Conservation (phyloP, 2,329 filamentous ascomycete genomes). For the Eutypella sp. region DNA sequence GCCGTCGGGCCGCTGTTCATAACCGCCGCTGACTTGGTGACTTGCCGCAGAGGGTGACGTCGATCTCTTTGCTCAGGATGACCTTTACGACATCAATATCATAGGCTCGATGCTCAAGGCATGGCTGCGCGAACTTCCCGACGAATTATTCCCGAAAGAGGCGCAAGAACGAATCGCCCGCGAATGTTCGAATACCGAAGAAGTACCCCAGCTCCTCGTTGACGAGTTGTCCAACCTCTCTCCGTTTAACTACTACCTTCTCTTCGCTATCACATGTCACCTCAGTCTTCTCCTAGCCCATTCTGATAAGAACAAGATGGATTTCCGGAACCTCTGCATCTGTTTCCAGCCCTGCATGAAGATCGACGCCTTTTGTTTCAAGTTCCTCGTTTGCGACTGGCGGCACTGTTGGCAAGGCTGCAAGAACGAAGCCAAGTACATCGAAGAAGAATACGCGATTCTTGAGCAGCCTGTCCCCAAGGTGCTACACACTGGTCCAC, state of each 20-base stretch:
- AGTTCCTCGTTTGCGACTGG: slow-evolving; percentile 93
- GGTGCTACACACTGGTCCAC: slow-evolving; percentile 32
- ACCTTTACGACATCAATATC: slow-evolving; percentile 94
- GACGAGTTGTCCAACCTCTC: slow-evolving; percentile 92
- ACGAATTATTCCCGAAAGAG: slow-evolving; percentile 84
- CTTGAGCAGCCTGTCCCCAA: slow-evolving; percentile 54
- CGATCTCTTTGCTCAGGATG: slow-evolving; percentile 79
- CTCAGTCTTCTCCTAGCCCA: slow-evolving; percentile 87
- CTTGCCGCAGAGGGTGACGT: slow-evolving; percentile 67
- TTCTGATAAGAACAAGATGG: slow-evolving; percentile 97
- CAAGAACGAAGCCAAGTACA: slow-evolving; percentile 78
- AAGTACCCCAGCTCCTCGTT: slow-evolving; percentile 78
- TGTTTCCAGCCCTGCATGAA: slow-evolving; percentile 98
- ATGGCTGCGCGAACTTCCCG: slow-evolving; percentile 91
- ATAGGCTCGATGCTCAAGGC: slow-evolving; percentile 95
- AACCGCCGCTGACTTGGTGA: too few species aligned
- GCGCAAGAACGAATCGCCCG: slow-evolving; percentile 75
- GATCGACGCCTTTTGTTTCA: slow-evolving; percentile 92
- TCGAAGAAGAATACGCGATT: slow-evolving; percentile 61
- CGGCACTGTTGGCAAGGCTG: slow-evolving; percentile 96
- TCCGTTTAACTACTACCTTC: slow-evolving; percentile 94
- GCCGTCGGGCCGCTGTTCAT: slow-evolving; percentile 1
- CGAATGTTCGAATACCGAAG: slow-evolving; percentile 73
- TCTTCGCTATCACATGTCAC: slow-evolving; percentile 96
- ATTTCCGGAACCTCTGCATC: slow-evolving; percentile 90